Evolutionary conservation across 116 monocot species (phyloP).

Genomic region (Phalaenopsis hybrid): DNA sequence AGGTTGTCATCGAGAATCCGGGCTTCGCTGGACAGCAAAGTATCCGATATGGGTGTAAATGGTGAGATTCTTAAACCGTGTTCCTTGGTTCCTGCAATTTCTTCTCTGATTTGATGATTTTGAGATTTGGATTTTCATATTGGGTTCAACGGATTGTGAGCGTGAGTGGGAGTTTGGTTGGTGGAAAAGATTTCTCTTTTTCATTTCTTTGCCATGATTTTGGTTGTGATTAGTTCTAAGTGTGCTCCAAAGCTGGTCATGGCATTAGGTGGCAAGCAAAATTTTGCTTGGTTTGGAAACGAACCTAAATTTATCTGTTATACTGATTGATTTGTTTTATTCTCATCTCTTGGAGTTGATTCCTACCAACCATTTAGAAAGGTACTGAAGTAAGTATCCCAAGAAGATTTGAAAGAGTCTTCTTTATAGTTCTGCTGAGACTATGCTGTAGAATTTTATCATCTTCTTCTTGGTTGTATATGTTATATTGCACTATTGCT

Average conservation of each 20-base stretch:
- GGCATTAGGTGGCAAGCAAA: neutral
- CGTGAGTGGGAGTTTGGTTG: neutral
- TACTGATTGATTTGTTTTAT: neutral
- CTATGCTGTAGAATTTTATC: no score
- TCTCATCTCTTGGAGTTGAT: neutral
- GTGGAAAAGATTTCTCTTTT: neutral
- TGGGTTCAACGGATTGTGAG: neutral
- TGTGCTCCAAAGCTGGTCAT: neutral
- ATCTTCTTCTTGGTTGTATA: no score
- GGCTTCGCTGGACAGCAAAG: constrained; percentile 42
- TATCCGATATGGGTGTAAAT: constrained; percentile 60
- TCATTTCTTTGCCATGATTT: neutral
- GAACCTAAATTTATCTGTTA: neutral
- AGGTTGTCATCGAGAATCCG: constrained; percentile 12
- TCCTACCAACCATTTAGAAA: neutral
- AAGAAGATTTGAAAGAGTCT: neutral
- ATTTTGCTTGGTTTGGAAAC: neutral
- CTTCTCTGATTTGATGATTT: neutral
- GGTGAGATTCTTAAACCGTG: constrained; percentile 26
- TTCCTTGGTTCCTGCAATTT: neutral
- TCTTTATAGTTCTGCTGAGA: neutral
- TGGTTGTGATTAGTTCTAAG: neutral
- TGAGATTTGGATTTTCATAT: neutral
- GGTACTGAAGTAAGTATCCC: neutral
- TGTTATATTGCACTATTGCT: no score